A percentile compares a stretch with the other conserved stretches of the same genome.
Evolutionary conservation across 192 early-diverging fungal species (phyloP).

Genomic region (Coemansia sp.): DNA sequence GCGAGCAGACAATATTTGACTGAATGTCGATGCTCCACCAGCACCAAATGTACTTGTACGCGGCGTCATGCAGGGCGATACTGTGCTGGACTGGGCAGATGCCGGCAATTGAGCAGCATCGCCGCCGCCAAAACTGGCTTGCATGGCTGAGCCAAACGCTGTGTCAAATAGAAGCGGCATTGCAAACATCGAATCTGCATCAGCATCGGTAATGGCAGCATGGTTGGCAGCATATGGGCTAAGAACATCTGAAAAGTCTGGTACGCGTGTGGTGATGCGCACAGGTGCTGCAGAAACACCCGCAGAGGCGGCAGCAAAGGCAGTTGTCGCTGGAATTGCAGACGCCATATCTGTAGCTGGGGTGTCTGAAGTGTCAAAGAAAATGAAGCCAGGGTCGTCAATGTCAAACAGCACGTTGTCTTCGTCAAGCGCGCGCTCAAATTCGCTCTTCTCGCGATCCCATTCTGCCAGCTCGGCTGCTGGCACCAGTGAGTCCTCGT

Average conservation of each 20-base stretch:
- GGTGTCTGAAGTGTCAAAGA: conserved; percentile 35
- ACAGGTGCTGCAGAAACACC: conserved; percentile 32
- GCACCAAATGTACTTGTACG: conserved; percentile 1
- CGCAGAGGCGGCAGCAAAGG: not conserved
- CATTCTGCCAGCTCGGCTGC: conserved; percentile 44
- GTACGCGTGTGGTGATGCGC: conserved; percentile 40
- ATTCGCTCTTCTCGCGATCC: conserved; percentile 48
- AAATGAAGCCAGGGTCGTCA: conserved; percentile 53
- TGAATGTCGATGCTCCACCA: conserved; percentile 2
- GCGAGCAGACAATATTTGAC: not conserved
- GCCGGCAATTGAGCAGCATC: conserved; percentile 2
- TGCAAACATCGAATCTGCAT: conserved; percentile 32
- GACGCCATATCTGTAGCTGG: not conserved
- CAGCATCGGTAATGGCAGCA: conserved; percentile 17
- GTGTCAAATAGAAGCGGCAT: conserved; percentile 35
- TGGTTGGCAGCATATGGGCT: not conserved
- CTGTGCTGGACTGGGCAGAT: conserved; percentile 20
- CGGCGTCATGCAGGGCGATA: conserved; percentile 28
- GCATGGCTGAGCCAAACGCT: conserved; percentile 3
- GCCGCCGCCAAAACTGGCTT: conserved; percentile 14
- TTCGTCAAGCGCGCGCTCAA: conserved; percentile 54
- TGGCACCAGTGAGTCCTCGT: conserved; percentile 40
- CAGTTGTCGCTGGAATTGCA: not conserved
- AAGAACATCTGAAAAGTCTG: conserved; percentile 46
- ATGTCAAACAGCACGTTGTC: conserved; percentile 54